Evolutionary conservation across 108 stramenopile species (phyloP), one percentile per base, ranked within the genome.

Genomic region (Stephanodiscus triporus): DNA sequence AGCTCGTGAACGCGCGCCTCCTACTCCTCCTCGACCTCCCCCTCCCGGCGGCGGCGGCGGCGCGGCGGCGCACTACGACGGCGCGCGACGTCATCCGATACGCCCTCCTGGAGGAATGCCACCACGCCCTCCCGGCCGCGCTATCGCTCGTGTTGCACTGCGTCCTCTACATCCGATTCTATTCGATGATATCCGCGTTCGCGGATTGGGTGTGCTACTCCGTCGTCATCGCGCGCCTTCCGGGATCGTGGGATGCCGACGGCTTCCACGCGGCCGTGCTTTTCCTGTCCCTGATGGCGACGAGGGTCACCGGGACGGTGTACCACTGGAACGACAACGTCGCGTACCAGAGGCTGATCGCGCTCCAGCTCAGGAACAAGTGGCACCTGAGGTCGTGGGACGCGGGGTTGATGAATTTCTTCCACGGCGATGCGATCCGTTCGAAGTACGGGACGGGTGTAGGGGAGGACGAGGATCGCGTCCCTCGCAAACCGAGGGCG

Each of bases 311-410:
- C 2, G 64, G 64, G 16, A 30, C 47, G 2, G 2, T 65, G 13
- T 45, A 65, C 20, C 23, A 65, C 23, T 65, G 64, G 64, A 65
- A 65, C 47, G 64, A 42, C n/a, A 65, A 65, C 47, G 27, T 6
- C 2, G 0, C 20, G 3, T 65, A 65, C 20, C 64, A 48, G 14
- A 65, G 23, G 19, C 45, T 42, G 19, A 16, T 65, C 27, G 45
- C 11, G 0, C 23, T 65, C 8, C 49, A 50, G 13, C 47, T 65
- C 2, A 8, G 64, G 45, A 65, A 65, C 20, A 65, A 27, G 20
- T 65, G 64, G 64, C 5, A n/a, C 4, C 6, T 50, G 10, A 4
- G 22, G 6, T 50, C 14, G 14, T 65, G 64, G 64, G 64, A 65
- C 32, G 42, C 64, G 17, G 20, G 34, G 23, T 29, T 50, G 14